These are phyloP conservation scores for Pinus taeda DNA, from an alignment of 75 land plant genomes.

Conservation along the genomic window DNA sequence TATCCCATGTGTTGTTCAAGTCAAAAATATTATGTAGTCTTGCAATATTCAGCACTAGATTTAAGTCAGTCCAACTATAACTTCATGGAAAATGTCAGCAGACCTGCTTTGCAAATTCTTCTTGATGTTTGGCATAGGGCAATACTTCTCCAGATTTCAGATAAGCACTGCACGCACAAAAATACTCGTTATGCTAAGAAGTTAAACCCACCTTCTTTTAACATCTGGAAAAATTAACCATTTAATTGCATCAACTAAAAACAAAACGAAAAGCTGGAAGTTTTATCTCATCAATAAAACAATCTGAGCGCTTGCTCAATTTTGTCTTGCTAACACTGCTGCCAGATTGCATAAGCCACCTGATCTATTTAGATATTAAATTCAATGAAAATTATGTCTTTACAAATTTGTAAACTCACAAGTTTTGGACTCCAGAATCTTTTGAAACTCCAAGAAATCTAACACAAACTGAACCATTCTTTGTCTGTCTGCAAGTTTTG, in stretches of 20 bases:
- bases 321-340: background rate
- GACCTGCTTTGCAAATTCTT: slow-evolving; percentile 5
- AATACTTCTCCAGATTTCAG: slow-evolving; percentile 12
- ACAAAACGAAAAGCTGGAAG: background rate
- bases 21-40: background rate
- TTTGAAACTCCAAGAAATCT: background rate
- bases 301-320: background rate
- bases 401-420: background rate
- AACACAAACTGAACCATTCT: slow-evolving; percentile 7
- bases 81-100: background rate
- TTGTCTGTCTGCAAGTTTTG: slow-evolving; percentile 5
- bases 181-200: background rate
- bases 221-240: no score
- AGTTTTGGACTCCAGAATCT: slow-evolving; percentile 1
- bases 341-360: background rate
- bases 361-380: background rate
- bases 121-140: slow-evolving; percentile 8
- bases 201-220: no score
- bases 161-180: slow-evolving; percentile 7
- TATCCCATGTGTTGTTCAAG: background rate
- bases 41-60: background rate
- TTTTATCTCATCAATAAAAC: background rate
- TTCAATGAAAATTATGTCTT: background rate
- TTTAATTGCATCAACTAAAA: no score
- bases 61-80: background rate